Conservation (phyloP, 2,329 filamentous ascomycete genomes). For the Nemania serpens region DNA sequence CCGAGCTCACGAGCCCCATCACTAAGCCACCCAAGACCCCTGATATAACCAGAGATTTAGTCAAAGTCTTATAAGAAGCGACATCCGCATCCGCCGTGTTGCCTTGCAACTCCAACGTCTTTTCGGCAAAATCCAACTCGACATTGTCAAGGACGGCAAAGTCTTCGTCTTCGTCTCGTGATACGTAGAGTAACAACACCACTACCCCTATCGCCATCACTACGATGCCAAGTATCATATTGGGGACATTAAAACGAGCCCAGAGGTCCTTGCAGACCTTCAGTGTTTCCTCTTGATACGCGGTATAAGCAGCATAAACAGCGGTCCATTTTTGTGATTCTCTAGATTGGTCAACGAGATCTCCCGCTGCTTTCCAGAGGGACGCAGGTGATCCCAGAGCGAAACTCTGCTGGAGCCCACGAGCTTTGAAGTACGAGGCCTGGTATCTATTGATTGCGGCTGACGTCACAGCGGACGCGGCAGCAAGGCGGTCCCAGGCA, state of each 20-base stretch:
- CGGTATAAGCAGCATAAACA: conserved; percentile 63
- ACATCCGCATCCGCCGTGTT: conserved; percentile 36
- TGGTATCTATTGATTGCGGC: conserved; percentile 92
- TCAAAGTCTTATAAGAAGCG: conserved; percentile 44
- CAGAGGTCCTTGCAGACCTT: conserved; percentile 81
- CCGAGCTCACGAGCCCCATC: conserved; percentile 42
- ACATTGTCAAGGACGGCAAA: conserved; percentile 58
- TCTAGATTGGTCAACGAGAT: conserved; percentile 41
- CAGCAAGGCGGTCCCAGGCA: conserved; percentile 77
- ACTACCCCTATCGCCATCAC: conserved; percentile 72
- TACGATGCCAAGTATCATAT: conserved; percentile 79
- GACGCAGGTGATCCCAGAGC: conserved; percentile 58
- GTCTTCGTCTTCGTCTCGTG: conserved; percentile 59
- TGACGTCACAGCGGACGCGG: conserved; percentile 75
- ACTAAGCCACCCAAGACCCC: conserved; percentile 44
- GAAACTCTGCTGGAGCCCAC: conserved; percentile 67
- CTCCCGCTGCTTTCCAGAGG: conserved; percentile 62
- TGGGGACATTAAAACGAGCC: conserved; percentile 87
- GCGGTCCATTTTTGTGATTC: conserved; percentile 48
- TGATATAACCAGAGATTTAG: conserved; percentile 46
- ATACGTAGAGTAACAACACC: conserved; percentile 74
- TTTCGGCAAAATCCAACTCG: conserved; percentile 64
- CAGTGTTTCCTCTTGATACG: conserved; percentile 80
- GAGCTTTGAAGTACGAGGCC: conserved; percentile 74
- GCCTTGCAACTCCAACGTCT: conserved; percentile 57